These are phyloP conservation scores for Vickermania spadyakhi DNA, from an alignment of 208 protist genomes.

Conservation along the genomic window DNA sequence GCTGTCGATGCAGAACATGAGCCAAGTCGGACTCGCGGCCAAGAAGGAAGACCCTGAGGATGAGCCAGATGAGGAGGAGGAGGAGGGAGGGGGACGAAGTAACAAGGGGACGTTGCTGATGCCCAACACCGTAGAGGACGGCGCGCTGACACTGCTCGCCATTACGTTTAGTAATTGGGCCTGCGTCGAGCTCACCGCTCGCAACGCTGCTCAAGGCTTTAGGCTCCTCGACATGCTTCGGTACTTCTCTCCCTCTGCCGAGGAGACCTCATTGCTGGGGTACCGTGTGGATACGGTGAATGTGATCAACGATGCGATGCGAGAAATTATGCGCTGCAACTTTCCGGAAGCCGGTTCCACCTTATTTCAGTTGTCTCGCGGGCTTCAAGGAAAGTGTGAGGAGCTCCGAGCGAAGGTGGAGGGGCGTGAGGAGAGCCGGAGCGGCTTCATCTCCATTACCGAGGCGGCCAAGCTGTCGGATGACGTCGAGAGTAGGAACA, in stretches of 20 bases:
- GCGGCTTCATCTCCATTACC: not conserved
- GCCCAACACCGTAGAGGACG: conserved; percentile 9
- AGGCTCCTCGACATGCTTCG: not conserved
- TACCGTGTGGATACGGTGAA: conserved; percentile 1
- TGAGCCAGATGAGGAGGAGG: not conserved
- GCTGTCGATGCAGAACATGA: not conserved
- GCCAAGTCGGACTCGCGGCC: not conserved
- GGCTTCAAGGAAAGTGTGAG: not conserved
- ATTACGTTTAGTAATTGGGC: conserved; percentile 54
- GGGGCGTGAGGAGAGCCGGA: not conserved
- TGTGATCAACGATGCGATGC: conserved; percentile 11
- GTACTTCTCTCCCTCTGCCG: not conserved
- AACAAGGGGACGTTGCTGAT: not conserved
- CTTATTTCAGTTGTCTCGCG: not conserved
- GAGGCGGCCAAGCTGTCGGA: not conserved
- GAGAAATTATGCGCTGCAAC: conserved; percentile 13
- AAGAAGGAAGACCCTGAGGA: not conserved
- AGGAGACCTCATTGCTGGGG: conserved; percentile 1
- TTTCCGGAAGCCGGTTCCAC: conserved; percentile 8
- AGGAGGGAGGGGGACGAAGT: not conserved
- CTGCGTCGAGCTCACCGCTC: conserved; percentile 23
- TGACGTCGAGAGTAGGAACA: not conserved
- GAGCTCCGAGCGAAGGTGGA: not conserved
- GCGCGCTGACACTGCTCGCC: conserved; percentile 20
- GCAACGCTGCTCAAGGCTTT: conserved; percentile 1